Percentiles rank a stretch among this genome's conserved stretches.
phyloP scores from a whole-genome alignment of 2,329 filamentous ascomycete species.

The Cladosporium sp. region DNA sequence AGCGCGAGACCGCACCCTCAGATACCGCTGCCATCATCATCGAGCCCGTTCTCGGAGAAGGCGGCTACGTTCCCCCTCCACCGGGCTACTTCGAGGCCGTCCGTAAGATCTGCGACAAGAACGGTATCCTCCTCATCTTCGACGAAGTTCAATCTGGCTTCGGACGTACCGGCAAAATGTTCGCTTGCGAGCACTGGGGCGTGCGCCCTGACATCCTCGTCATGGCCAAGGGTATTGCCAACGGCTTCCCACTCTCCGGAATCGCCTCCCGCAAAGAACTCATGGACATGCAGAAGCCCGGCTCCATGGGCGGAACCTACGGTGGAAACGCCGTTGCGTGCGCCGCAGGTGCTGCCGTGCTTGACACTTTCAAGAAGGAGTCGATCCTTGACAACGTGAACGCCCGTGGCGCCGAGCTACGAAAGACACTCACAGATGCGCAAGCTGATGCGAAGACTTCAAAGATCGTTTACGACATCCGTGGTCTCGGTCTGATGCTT shows the following conservation, averaged over 20 bases:
- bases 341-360: slow-evolving; percentile 40
- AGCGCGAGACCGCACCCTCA: slow-evolving; percentile 50
- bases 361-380: slow-evolving; percentile 40
- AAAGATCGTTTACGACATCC: slow-evolving; percentile 40
- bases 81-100: slow-evolving; percentile 58
- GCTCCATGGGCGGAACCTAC: slow-evolving; percentile 43
- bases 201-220: slow-evolving; percentile 63
- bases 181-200: slow-evolving; percentile 39
- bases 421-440: slow-evolving; percentile 29
- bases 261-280: slow-evolving; percentile 37
- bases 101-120: slow-evolving; percentile 54
- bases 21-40: slow-evolving; percentile 53
- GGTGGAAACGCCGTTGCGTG: slow-evolving; percentile 41
- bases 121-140: slow-evolving; percentile 57
- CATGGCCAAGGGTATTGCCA: slow-evolving; percentile 54
- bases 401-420: slow-evolving; percentile 33
- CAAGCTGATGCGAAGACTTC: slow-evolving; percentile 30
- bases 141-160: slow-evolving; percentile 47
- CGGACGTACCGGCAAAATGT: slow-evolving; percentile 19
- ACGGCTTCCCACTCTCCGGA: slow-evolving; percentile 29
- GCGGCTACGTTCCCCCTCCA: slow-evolving; percentile 54
- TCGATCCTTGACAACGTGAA: slow-evolving; percentile 40
- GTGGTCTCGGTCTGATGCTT: slow-evolving; percentile 43
- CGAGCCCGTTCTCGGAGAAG: slow-evolving; percentile 51
- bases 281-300: slow-evolving; percentile 40